A percentile compares a stretch with the other conserved stretches of the same genome.
Evolutionary conservation across 345 rosid genomes (phyloP).

Genomic region (Durio zibethinus): DNA sequence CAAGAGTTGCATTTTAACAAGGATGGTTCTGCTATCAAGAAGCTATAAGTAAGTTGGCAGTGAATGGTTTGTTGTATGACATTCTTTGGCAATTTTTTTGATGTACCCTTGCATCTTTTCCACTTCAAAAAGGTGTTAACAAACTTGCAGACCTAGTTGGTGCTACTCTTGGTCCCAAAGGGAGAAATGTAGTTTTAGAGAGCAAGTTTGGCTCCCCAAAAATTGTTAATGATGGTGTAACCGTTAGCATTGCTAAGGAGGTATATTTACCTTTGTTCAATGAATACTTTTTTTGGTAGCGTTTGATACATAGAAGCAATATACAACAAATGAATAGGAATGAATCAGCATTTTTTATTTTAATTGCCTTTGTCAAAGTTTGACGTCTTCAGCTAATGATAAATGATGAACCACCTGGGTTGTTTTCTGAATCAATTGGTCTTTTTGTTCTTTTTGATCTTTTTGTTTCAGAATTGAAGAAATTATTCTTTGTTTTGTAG

Average conservation of each 20-base stretch:
- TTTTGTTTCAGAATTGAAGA: neutral
- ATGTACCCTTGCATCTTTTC: neutral
- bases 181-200: constrained; percentile 95
- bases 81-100: constrained; percentile 3
- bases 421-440: neutral
- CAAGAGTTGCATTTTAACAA: constrained; percentile 89
- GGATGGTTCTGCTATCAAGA: constrained; percentile 88
- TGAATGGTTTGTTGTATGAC: neutral
- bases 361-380: neutral
- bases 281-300: neutral
- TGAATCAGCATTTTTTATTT: neutral
- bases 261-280: constrained; percentile 27
- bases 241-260: constrained; percentile 97
- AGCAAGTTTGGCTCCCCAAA: constrained; percentile 98
- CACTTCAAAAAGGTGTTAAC: constrained; percentile 79
- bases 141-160: constrained; percentile 97
- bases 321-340: neutral
- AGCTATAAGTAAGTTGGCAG: constrained; percentile 61
- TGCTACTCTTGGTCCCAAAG: constrained; percentile 93
- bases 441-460: neutral
- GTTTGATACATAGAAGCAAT: neutral
- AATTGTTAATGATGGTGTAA: constrained; percentile 96
- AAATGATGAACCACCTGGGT: too few species aligned
- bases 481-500: neutral
- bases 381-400: neutral